Conservation (phyloP, 106 monocot species). For the Dendrobium officinale region DNA sequence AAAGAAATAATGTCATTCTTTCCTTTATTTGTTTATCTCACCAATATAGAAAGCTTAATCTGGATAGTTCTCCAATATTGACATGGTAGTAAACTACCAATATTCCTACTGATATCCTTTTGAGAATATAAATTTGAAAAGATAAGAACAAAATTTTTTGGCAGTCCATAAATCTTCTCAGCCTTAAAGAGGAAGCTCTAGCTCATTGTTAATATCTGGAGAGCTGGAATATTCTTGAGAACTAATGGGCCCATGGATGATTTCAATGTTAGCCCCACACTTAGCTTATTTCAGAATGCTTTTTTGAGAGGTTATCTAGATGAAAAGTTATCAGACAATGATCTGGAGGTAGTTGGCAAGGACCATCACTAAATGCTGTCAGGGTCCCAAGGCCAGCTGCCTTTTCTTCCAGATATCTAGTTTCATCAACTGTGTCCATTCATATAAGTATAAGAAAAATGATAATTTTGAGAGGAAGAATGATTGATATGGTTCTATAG, state of each 20-base stretch:
- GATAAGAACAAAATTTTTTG: neutral
- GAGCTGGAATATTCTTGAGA: neutral
- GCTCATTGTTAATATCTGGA: neutral
- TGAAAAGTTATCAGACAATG: conserved; percentile 8
- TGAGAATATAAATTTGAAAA: neutral
- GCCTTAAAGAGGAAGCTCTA: neutral
- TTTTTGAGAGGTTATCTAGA: conserved; percentile 2
- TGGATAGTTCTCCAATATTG: neutral
- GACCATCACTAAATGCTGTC: neutral
- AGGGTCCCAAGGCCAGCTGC: neutral
- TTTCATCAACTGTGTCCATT: neutral
- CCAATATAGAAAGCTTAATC: neutral
- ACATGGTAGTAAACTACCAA: neutral
- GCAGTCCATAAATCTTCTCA: neutral
- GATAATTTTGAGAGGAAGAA: neutral
- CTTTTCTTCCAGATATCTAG: neutral
- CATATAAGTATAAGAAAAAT: neutral
- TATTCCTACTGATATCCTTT: no score
- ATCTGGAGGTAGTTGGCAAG: conserved; percentile 2
- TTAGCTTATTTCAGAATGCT: neutral
- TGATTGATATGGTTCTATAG: neutral
- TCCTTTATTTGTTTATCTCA: neutral
- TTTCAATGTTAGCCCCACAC: neutral
- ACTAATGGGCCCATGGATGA: neutral
- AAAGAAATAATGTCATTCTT: neutral